Evolutionary conservation across 202 grass and related monocot species (phyloP), one percentile per base, ranked within the genome.

Genomic region (Schoenoplectus triqueter): DNA sequence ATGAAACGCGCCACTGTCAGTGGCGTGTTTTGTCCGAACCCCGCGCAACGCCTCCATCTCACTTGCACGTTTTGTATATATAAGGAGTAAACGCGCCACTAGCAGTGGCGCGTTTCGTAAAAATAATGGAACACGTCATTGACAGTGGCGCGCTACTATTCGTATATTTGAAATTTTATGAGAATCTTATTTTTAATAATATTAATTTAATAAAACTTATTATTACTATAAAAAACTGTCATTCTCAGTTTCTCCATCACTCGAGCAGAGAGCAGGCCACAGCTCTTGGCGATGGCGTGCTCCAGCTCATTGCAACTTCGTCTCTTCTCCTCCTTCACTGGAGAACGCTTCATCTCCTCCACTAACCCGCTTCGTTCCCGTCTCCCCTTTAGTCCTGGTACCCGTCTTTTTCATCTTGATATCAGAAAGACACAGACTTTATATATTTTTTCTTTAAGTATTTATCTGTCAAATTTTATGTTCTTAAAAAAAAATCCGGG

Each of bases 261-360:
- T 80, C 61, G 83, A 14, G 61, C 73, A 49, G 68, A 71, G 64
- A 66, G 20, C 7, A 81, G 48, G 77, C 9, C 31, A 49, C 40
- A 51, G 57, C 49, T n/a, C 49, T 7, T 48, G 52, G 39, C 87
- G 68, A 93, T 91, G 95, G 91, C 85, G 77, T 85, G 83, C 39
- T 89, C 89, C 60, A 82, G 87, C 39, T 63, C 85, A 59, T 66
- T 85, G 19, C 88, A 87, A 86, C 91, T 89, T 77, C 89, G 89
- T 70, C 83, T 95, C 11, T 85, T 95, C 41, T 93, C 92, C 41
- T 88, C 89, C 82, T 87, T 97, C 88, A 75, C 94, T 68, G 91
- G 89, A 50, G 82, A 92, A 71, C 85, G 89, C 79, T 64, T 92
- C 41, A 48, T 87, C 39, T 66, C 75, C 54, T 91, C 90, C 8